These are phyloP conservation scores for carrot (Daucus carota) DNA, from an alignment of 129 eudicot genomes.

Conservation along the genomic window DNA sequence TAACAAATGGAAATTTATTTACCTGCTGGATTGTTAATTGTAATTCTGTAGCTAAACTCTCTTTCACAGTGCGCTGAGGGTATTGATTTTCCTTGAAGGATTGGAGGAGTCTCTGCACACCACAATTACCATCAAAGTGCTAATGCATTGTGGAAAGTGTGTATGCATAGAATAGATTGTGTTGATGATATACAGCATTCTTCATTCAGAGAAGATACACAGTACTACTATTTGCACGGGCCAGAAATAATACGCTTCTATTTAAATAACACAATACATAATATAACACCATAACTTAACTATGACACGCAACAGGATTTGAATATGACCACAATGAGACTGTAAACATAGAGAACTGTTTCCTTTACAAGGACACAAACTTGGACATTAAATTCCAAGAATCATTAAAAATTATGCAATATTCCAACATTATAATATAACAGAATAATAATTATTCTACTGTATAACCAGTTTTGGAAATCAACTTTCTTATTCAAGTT, in stretches of 20 bases:
- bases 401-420: too few species aligned
- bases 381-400: not conserved
- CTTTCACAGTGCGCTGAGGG: conserved; percentile 46
- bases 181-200: not conserved
- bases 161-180: conserved; percentile 15
- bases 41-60: conserved; percentile 56
- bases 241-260: not conserved
- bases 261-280: not conserved
- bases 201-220: conserved; percentile 21
- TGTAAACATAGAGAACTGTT: not conserved
- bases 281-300: conserved; percentile 7
- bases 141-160: conserved; percentile 8
- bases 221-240: conserved; percentile 46
- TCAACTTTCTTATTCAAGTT: too few species aligned
- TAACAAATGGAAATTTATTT: not conserved
- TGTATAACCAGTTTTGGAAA: too few species aligned
- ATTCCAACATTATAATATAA: too few species aligned
- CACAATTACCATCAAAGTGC: conserved; percentile 10
- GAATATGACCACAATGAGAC: not conserved
- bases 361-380: not conserved
- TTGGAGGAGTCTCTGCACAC: conserved; percentile 57
- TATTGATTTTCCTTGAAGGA: conserved; percentile 66
- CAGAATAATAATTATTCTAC: too few species aligned
- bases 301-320: not conserved
- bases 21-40: conserved; percentile 57